Evolutionary conservation across 768 basidiomycete genomes (phyloP), one percentile per base, ranked within the genome.

Genomic region (Tricholoma matsutake): DNA sequence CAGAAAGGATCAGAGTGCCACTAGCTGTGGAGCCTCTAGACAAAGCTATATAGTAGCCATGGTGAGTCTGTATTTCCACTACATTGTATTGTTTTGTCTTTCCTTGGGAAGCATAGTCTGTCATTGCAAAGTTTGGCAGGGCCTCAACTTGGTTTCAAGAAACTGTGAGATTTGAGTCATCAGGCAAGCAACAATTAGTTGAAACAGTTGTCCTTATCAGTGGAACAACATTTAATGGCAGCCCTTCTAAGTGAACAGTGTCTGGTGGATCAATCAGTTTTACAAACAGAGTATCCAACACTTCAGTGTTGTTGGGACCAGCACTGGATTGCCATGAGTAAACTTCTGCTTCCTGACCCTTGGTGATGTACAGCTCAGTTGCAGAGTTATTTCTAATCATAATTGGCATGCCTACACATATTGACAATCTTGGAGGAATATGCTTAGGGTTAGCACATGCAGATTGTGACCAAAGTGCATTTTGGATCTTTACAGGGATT

Each of bases 21-120:
- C n/a, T 58, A 5, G 74, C 74, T 34, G 61, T 47, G 13, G 71
- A 34, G 61, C 70, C 63, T 13, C 72, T 56, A 10, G 74, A 76
- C 1, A 77, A 51, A 3, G 68, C 65, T 6, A 73, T 75, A 53
- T 75, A 76, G 56, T 70, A 72, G 9, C 69, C 60, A 22, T 70
- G 70, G 59, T 74, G 72, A 39, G 18, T 61, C 20, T 43, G 31
- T 11, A 63, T 62, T 47, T 69, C 70, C 2, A 70, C 68, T 1
- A 68, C 56, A 67, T 75, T 74, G 3, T 60, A 34, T 14, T 29
- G 31, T 37, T 69, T 60, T 13, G 73, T 72, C 54, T 71, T 73
- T 3, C 75, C 75, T 60, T 76, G 75, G 1, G 72, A 73, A 6
- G 69, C 63, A 62, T 71, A 76, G 57, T 74, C 75, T 4, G 75